A percentile compares a stretch with the other conserved stretches of the same genome.
Conservation (phyloP, 2,329 filamentous ascomycete genomes). For the Aspergillus clavatus region DNA sequence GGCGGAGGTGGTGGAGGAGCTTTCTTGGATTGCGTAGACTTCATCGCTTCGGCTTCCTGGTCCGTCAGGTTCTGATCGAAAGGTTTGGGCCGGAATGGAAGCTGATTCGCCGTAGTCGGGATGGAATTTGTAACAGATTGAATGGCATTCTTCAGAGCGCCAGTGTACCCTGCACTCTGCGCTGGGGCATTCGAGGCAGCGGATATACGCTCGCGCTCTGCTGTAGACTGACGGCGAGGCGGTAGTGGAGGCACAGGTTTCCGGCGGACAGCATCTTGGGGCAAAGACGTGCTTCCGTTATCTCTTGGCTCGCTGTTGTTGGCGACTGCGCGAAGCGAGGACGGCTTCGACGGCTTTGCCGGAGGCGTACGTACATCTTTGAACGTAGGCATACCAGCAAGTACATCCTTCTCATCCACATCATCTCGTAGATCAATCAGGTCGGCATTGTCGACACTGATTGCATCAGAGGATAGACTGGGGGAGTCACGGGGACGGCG, state of each 20-base stretch:
- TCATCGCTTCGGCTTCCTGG: conserved; percentile 4
- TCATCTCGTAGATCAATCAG: conserved; percentile 41
- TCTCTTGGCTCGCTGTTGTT: conserved; percentile 18
- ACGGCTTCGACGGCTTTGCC: conserved; percentile 43
- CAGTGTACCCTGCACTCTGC: conserved; percentile 11
- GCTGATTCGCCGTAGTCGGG: conserved; percentile 12
- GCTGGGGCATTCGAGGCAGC: conserved; percentile 4
- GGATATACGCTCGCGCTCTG: conserved; percentile 13
- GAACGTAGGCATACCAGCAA: conserved; percentile 14
- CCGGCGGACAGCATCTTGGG: conserved; percentile 25
- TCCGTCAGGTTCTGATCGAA: conserved; percentile 1
- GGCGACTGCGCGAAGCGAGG: conserved; percentile 34
- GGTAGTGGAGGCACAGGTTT: conserved; percentile 37
- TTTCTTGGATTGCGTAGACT: conserved; percentile 19
- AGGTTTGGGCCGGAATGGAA: conserved; percentile 7
- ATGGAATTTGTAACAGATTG: conserved; percentile 16
- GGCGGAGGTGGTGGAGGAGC: conserved; percentile 30
- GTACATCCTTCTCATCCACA: conserved; percentile 12
- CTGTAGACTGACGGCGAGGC: conserved; percentile 26
- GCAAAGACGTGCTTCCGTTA: conserved; percentile 4
- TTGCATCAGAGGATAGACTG: conserved; percentile 15
- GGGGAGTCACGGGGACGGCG: conserved; percentile 25
- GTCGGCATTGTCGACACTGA: conserved; percentile 27
- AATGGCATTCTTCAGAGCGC: conserved; percentile 13
- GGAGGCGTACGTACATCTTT: conserved; percentile 29